These are phyloP conservation scores for Picochlorum costavermella DNA, from an alignment of 139 green algal species.

Conservation along the genomic window DNA sequence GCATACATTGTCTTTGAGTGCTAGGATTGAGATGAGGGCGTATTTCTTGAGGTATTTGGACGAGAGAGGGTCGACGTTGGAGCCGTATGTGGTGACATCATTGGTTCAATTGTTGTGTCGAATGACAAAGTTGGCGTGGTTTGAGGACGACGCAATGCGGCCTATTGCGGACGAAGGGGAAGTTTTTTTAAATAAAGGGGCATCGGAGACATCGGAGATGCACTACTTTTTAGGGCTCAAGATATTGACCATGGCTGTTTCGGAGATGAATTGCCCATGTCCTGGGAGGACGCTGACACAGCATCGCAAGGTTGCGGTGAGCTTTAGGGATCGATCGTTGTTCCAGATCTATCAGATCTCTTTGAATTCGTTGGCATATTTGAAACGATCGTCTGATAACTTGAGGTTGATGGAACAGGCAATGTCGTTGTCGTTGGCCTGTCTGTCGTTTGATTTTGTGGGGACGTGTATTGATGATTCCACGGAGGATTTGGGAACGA, in stretches of 20 bases:
- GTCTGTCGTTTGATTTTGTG: constrained; percentile 97
- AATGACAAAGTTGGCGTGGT: constrained; percentile 93
- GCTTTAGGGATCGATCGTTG: constrained; percentile 33
- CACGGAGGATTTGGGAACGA: constrained; percentile 88
- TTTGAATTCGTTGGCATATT: constrained; percentile 43
- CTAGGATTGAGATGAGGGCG: constrained; percentile 71
- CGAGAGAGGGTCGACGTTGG: constrained; percentile 56
- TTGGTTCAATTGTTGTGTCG: constrained; percentile 84
- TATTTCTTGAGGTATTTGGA: constrained; percentile 84
- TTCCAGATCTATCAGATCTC: constrained; percentile 49
- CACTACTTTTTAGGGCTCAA: constrained; percentile 89
- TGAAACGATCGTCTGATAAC: constrained; percentile 42
- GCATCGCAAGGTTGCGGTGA: constrained; percentile 78
- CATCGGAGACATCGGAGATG: constrained; percentile 15
- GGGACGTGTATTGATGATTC: constrained; percentile 92
- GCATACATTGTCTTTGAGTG: constrained; percentile 46
- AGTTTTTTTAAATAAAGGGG: constrained; percentile 46
- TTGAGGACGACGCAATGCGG: constrained; percentile 71
- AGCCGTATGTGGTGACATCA: constrained; percentile 73
- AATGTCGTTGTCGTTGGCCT: constrained; percentile 68
- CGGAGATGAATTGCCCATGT: constrained; percentile 86
- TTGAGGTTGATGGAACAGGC: constrained; percentile 71
- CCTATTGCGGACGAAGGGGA: constrained; percentile 82
- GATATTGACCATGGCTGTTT: constrained; percentile 79
- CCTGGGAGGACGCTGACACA: constrained; percentile 80